Evolutionary conservation across 306 rosid genomes (phyloP).

Genomic region (Castanospermum australe): DNA sequence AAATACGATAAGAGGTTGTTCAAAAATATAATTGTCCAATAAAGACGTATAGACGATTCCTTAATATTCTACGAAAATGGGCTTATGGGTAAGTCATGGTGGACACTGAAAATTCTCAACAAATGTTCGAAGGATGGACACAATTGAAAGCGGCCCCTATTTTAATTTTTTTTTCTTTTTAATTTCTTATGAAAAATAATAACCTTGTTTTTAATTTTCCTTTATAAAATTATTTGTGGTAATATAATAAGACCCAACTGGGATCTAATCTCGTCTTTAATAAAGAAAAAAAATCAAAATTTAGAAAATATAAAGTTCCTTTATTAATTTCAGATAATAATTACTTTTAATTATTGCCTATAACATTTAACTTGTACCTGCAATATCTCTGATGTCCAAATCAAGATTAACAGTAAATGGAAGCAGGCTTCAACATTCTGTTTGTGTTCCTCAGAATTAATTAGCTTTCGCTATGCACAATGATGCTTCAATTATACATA

Average conservation of each 20-base stretch:
- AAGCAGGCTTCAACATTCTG: not conserved
- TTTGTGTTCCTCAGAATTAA: not conserved
- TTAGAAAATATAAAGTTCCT: not conserved
- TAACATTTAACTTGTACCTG: not conserved
- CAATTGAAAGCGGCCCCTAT: not conserved
- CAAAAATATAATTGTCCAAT: not conserved
- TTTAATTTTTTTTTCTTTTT: not conserved
- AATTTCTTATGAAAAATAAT: not conserved
- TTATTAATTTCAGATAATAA: not conserved
- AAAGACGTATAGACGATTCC: not conserved
- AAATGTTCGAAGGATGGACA: not conserved
- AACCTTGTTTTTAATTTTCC: not conserved
- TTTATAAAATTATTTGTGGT: not conserved
- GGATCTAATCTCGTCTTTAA: not conserved
- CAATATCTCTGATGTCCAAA: not conserved
- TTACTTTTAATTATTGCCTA: not conserved
- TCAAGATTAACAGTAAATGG: not conserved
- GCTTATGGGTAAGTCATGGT: conserved; percentile 4
- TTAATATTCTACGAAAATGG: not conserved
- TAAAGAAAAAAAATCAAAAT: not conserved
- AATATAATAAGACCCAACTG: not conserved
- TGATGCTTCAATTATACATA: not conserved
- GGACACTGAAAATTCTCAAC: conserved; percentile 15
- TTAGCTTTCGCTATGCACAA: not conserved
- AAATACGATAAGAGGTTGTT: not conserved